These are phyloP conservation scores for Pichia ethanolica DNA, from an alignment of 805 yeast species.

Conservation along the genomic window DNA sequence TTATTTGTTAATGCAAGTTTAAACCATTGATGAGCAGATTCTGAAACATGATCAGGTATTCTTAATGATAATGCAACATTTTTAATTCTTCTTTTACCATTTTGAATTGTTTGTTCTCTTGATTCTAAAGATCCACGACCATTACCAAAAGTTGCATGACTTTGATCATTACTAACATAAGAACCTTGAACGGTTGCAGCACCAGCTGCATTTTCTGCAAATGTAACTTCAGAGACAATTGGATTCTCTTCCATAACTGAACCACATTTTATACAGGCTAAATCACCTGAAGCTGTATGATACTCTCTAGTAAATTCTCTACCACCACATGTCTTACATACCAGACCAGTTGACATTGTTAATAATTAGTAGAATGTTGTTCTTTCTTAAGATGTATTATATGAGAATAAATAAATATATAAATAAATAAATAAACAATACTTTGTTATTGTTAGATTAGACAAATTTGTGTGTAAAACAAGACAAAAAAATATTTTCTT, in stretches of 20 bases:
- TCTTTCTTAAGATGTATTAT: too few species aligned
- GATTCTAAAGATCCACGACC: constrained; percentile 73
- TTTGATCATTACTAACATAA: constrained; percentile 82
- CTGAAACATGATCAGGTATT: constrained; percentile 80
- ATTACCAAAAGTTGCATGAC: constrained; percentile 63
- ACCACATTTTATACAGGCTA: constrained; percentile 81
- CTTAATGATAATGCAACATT: constrained; percentile 71
- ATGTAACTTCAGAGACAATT: constrained; percentile 90
- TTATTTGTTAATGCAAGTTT: constrained; percentile 77
- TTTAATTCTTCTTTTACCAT: constrained; percentile 72
- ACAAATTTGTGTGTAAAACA: too few species aligned
- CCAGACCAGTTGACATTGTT: constrained; percentile 5
- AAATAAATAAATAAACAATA: neutral
- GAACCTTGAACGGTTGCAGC: constrained; percentile 96
- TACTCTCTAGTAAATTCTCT: constrained; percentile 46
- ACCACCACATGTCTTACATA: constrained; percentile 41
- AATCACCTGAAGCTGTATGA: constrained; percentile 59
- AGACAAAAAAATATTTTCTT: too few species aligned
- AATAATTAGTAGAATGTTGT: too few species aligned
- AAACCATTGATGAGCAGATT: constrained; percentile 86
- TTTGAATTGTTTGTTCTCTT: constrained; percentile 80
- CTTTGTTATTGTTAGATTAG: too few species aligned
- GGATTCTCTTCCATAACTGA: constrained; percentile 85
- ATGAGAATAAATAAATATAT: neutral
- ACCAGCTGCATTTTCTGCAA: constrained; percentile 87